phyloP scores from a whole-genome alignment of 169 alveolate genomes.

The Eimeria falciformis region DNA sequence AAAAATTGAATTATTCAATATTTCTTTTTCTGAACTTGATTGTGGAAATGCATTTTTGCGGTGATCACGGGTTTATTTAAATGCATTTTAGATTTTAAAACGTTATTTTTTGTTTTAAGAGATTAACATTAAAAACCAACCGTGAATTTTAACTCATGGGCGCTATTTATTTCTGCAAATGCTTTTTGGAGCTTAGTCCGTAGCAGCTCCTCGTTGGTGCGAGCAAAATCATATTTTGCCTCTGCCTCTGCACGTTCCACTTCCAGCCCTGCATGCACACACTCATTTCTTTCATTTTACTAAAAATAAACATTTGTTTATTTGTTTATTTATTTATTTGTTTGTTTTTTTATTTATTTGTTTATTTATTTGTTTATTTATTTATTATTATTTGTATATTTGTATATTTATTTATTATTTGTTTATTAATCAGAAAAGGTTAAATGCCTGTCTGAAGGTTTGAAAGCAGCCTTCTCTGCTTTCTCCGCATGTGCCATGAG shows the following conservation, averaged over 20 bases:
- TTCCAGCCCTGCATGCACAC: conserved; percentile 42
- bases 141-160: conserved; percentile 10
- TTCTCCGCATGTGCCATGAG: background rate
- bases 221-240: conserved; percentile 12
- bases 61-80: no score
- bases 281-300: no score
- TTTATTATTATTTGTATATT: background rate
- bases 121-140: background rate
- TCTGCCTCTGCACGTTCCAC: conserved; percentile 55
- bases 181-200: conserved; percentile 8
- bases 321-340: no score
- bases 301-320: no score
- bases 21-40: no score
- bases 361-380: no score
- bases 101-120: background rate
- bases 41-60: no score
- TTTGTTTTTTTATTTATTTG: no score
- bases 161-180: background rate
- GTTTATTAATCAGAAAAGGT: background rate
- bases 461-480: background rate
- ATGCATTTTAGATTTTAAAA: no score
- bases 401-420: background rate
- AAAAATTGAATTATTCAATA: background rate
- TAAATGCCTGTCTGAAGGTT: background rate
- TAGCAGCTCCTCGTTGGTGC: background rate